phyloP scores from a whole-genome alignment of 2,329 filamentous ascomycete genomes.

The Alternaria gansuensis region DNA sequence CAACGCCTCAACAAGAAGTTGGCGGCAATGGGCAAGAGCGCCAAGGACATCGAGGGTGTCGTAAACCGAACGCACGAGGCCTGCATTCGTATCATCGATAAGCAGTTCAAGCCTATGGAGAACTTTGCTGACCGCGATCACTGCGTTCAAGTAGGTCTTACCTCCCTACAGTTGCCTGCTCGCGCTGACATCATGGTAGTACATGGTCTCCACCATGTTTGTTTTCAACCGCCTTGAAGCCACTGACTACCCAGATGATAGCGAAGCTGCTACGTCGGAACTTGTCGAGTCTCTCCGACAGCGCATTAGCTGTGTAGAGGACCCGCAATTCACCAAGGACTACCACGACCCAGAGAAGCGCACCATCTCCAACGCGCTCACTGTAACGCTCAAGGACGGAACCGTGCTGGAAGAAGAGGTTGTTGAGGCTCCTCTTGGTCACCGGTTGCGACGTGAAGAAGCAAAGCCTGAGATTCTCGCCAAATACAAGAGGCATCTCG shows the following conservation, averaged over 20 bases:
- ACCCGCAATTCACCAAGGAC: slow-evolving; percentile 90
- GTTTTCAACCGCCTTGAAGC: slow-evolving; percentile 93
- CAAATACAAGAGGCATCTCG: slow-evolving; percentile 94
- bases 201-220: slow-evolving; percentile 98
- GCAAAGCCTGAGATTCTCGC: slow-evolving; percentile 95
- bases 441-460: slow-evolving; percentile 89
- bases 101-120: slow-evolving; percentile 99
- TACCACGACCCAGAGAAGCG: slow-evolving; percentile 95
- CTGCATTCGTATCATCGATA: slow-evolving; percentile 99
- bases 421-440: slow-evolving; percentile 93
- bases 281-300: slow-evolving; percentile 91
- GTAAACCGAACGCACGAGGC: slow-evolving; percentile 98
- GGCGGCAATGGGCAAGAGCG: slow-evolving; percentile 84
- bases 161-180: background rate
- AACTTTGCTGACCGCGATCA: slow-evolving; percentile 99
- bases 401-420: slow-evolving; percentile 89
- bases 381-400: slow-evolving; percentile 93
- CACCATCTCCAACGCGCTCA: slow-evolving; percentile 96
- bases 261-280: slow-evolving; percentile 87
- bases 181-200: slow-evolving; percentile 58
- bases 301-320: slow-evolving; percentile 96
- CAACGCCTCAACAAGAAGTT: slow-evolving; percentile 87
- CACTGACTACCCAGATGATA: slow-evolving; percentile 90
- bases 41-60: slow-evolving; percentile 87
- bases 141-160: slow-evolving; percentile 78